Evolutionary conservation across 2,329 filamentous ascomycete genomes (phyloP), one percentile per base, ranked within the genome.

Genomic region (Cryphonectria carpinicola): DNA sequence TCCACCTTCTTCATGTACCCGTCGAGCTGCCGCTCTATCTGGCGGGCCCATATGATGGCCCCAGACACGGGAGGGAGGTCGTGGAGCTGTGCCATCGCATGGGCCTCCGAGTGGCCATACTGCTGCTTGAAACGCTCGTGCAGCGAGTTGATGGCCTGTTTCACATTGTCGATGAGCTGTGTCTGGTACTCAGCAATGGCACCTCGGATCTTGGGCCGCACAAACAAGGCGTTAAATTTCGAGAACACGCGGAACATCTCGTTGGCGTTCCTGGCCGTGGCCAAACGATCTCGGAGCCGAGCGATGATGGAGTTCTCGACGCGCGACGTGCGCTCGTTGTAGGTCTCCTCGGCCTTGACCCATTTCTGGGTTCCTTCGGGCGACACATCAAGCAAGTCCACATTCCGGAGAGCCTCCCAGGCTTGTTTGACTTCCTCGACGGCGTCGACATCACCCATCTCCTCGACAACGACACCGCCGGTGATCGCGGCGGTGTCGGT

Each of bases 171-270:
- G 80, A 99, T 97, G 46, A 99, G 90, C 81, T 98, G 95, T 5
- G 95, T 96, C 81, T 99, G 96, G 79, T 99, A 99, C 82, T 99
- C 95, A 60, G 94, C 93, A 77, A 99, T 99, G 69, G 96, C 97
- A 75, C 97, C 95, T 74, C 96, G 92, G 82, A 99, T 98, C 86
- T 99, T 99, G n/a, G 96, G 96, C 71, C 96, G 90, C 70, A 99
- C 95, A 76, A 99, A 97, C 41, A 99, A 90, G 1, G 96, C 96
- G 79, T 99, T 99, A 88, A 99, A 99, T 80, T 98, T 98, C 67
- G 96, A 98, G 80, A 99, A 99, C 73, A 99, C 96, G 68, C 97
- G 93, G 81, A 99, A 99, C 96, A 99, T 99, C 82, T 99, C 97
- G 79, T 97, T 98, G 56, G 96, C 96, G 73, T 94, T 97, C 85